Conservation (phyloP, 768 basidiomycete genomes). For the Psilocybe sp. region DNA sequence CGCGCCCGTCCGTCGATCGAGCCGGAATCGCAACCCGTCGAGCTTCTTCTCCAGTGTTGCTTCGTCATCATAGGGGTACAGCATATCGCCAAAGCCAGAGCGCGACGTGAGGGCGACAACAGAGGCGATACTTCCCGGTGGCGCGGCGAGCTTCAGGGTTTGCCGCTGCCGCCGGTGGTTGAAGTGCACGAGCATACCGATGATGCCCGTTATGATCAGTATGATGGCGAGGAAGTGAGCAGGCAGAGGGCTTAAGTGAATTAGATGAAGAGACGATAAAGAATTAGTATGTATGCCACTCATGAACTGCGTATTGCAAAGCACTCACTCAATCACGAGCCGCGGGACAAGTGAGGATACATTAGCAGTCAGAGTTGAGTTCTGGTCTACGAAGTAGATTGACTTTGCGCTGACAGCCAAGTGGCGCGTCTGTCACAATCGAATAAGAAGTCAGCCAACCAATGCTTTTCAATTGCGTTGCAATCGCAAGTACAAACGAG, state of each 20-base stretch:
- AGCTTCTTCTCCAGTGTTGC: conserved; percentile 44
- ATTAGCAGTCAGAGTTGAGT: conserved; percentile 34
- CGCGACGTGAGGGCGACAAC: conserved; percentile 54
- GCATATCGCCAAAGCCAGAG: conserved; percentile 59
- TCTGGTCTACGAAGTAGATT: conserved; percentile 52
- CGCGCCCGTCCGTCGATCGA: conserved; percentile 60
- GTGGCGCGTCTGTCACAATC: conserved; percentile 42
- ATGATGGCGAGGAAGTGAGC: conserved; percentile 47
- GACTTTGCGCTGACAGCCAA: conserved; percentile 55
- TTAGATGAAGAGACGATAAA: neutral
- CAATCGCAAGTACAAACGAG: neutral
- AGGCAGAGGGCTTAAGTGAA: conserved; percentile 43
- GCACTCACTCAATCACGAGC: conserved; percentile 57
- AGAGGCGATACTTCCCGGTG: conserved; percentile 60
- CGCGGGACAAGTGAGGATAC: conserved; percentile 43
- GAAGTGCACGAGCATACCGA: conserved; percentile 47
- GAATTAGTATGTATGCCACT: no score
- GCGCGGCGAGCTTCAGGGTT: conserved; percentile 46
- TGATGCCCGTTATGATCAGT: conserved; percentile 45
- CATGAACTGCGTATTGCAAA: neutral
- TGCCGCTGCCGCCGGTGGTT: conserved; percentile 45
- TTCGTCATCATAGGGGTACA: conserved; percentile 58
- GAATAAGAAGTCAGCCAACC: neutral
- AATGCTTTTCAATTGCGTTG: neutral
- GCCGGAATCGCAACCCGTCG: conserved; percentile 45